These are phyloP conservation scores for Cercospora brassicicola DNA, from an alignment of 2,329 filamentous ascomycete genomes.

Conservation along the genomic window DNA sequence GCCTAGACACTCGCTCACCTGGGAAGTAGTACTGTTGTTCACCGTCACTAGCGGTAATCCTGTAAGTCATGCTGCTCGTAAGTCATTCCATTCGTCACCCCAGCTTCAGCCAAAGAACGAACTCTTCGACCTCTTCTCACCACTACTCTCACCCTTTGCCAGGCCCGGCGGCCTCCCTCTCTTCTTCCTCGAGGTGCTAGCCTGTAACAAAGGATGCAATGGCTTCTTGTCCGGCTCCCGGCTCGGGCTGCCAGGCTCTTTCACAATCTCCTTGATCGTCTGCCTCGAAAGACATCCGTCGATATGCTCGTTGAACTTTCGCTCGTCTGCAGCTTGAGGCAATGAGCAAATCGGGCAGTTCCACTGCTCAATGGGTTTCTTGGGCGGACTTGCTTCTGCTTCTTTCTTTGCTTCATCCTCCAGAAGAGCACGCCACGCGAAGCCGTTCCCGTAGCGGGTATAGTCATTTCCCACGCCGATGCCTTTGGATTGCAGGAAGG, in stretches of 20 bases:
- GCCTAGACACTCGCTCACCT: neutral
- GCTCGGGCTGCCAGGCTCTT: slow-evolving; percentile 43
- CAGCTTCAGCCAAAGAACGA: slow-evolving; percentile 25
- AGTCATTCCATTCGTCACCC: neutral
- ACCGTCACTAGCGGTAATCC: neutral
- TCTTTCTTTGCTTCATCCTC: slow-evolving; percentile 34
- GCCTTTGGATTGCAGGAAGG: slow-evolving; percentile 12
- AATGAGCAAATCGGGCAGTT: slow-evolving; percentile 83
- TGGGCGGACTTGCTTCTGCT: slow-evolving; percentile 31
- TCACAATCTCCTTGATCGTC: slow-evolving; percentile 80
- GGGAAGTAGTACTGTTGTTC: neutral
- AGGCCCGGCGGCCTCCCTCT: slow-evolving; percentile 25
- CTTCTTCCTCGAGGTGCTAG: slow-evolving; percentile 33
- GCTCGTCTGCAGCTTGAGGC: slow-evolving; percentile 73
- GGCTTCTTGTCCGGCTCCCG: slow-evolving; percentile 6
- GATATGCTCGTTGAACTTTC: slow-evolving; percentile 83
- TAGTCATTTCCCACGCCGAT: slow-evolving; percentile 27
- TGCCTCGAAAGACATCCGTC: slow-evolving; percentile 84
- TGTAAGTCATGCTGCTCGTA: neutral
- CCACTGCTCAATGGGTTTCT: slow-evolving; percentile 58
- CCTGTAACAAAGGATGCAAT: slow-evolving; percentile 15
- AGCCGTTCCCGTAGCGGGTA: slow-evolving; percentile 37
- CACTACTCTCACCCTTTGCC: slow-evolving; percentile 12
- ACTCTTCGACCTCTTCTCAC: slow-evolving; percentile 31
- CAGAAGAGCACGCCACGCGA: slow-evolving; percentile 37